phyloP scores from a whole-genome alignment of 2,329 filamentous ascomycete species.

The Calycina marina region DNA sequence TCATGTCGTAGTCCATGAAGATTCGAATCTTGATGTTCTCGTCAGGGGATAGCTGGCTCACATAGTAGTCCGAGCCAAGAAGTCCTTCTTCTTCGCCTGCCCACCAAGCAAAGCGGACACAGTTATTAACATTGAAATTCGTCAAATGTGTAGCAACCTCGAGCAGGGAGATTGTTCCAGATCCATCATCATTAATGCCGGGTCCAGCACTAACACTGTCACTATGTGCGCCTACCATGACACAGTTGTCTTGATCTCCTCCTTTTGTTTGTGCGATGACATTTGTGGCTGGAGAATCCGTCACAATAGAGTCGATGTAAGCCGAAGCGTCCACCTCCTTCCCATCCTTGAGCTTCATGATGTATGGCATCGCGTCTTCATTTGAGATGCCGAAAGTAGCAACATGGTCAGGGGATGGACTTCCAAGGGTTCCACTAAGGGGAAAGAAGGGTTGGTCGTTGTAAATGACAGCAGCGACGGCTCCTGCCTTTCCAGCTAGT shows the following conservation, averaged over 20 bases:
- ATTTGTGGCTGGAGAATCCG: constrained; percentile 29
- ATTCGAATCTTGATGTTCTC: constrained; percentile 49
- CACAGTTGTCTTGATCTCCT: constrained; percentile 47
- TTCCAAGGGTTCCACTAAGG: constrained; percentile 56
- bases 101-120: constrained; percentile 55
- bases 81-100: constrained; percentile 53
- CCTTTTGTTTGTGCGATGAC: constrained; percentile 45
- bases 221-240: constrained; percentile 50
- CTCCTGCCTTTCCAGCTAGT: constrained; percentile 53
- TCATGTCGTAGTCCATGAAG: constrained; percentile 60
- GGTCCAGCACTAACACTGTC: constrained; percentile 49
- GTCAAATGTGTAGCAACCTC: constrained; percentile 46
- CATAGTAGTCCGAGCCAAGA: constrained; percentile 48
- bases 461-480: constrained; percentile 57
- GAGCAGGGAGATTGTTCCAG: constrained; percentile 33
- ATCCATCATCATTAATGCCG: constrained; percentile 28
- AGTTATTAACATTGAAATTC: constrained; percentile 45
- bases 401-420: constrained; percentile 41
- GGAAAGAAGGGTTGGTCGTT: constrained; percentile 31
- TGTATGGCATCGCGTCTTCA: constrained; percentile 39
- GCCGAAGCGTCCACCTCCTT: constrained; percentile 37
- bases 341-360: constrained; percentile 37
- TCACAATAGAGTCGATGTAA: constrained; percentile 43
- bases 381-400: constrained; percentile 54
- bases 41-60: constrained; percentile 34